Conservation (phyloP, 164 flowering plant genomes). For the Akebia trifoliata region DNA sequence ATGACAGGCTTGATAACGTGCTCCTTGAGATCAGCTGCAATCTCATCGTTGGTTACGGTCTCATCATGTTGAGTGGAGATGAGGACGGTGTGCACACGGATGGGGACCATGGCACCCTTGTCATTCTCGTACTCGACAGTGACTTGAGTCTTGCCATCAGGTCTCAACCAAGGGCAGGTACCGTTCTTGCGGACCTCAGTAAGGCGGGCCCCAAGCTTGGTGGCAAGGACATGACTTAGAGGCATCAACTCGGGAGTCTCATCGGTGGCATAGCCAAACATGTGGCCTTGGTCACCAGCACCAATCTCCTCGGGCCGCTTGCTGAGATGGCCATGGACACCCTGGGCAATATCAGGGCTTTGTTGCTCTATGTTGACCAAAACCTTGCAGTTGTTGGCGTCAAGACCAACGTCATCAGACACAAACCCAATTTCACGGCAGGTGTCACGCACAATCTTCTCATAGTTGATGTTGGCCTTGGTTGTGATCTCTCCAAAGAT, state of each 20-base stretch:
- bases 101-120: constrained; percentile 70
- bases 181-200: constrained; percentile 76
- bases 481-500: constrained; percentile 83
- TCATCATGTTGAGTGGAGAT: constrained; percentile 82
- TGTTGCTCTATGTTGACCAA: constrained; percentile 81
- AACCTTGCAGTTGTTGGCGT: constrained; percentile 81
- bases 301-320: constrained; percentile 85
- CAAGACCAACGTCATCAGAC: constrained; percentile 78
- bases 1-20: constrained; percentile 70
- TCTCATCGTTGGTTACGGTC: constrained; percentile 73
- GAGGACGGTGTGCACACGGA: constrained; percentile 74
- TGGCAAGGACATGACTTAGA: constrained; percentile 70
- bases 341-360: constrained; percentile 86
- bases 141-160: constrained; percentile 82
- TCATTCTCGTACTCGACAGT: constrained; percentile 72
- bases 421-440: constrained; percentile 73
- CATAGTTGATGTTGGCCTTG: constrained; percentile 67
- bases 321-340: constrained; percentile 84
- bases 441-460: constrained; percentile 79
- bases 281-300: constrained; percentile 86
- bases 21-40: constrained; percentile 73
- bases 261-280: constrained; percentile 88
- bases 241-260: constrained; percentile 83
- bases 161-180: constrained; percentile 69
- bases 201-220: constrained; percentile 71